Evolutionary conservation across 129 eudicot species (phyloP).

Genomic region (Artemisia tridentata): DNA sequence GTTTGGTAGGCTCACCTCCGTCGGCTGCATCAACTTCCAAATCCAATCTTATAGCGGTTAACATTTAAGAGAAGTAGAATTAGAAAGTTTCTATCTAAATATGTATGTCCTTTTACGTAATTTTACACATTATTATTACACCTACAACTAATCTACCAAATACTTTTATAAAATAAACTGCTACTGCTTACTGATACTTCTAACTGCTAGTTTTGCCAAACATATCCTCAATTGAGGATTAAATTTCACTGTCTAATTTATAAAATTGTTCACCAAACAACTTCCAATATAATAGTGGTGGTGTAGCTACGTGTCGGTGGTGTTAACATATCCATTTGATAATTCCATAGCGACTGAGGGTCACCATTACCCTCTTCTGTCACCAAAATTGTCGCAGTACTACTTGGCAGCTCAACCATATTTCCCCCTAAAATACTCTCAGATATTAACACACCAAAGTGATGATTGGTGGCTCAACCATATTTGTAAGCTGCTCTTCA

Average conservation of each 20-base stretch:
- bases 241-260: background rate
- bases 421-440: conserved; percentile 22
- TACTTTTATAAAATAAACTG: no score
- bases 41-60: no score
- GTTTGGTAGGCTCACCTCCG: background rate
- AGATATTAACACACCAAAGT: conserved; percentile 8
- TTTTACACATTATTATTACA: no score
- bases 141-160: no score
- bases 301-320: conserved; percentile 21
- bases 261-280: conserved; percentile 20
- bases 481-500: background rate
- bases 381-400: background rate
- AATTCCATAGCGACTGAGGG: conserved; percentile 12
- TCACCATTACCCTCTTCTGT: conserved; percentile 16
- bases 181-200: no score
- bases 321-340: conserved; percentile 20
- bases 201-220: no score
- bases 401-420: background rate
- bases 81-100: no score
- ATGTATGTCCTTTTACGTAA: no score
- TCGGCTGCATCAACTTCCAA: no score
- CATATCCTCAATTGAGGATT: no score
- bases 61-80: no score
- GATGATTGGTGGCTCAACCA: conserved; percentile 11
- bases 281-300: conserved; percentile 26